Evolutionary conservation across 1,284 basidiomycete species (phyloP).

Genomic region (Boletellus dicymbophilus): DNA sequence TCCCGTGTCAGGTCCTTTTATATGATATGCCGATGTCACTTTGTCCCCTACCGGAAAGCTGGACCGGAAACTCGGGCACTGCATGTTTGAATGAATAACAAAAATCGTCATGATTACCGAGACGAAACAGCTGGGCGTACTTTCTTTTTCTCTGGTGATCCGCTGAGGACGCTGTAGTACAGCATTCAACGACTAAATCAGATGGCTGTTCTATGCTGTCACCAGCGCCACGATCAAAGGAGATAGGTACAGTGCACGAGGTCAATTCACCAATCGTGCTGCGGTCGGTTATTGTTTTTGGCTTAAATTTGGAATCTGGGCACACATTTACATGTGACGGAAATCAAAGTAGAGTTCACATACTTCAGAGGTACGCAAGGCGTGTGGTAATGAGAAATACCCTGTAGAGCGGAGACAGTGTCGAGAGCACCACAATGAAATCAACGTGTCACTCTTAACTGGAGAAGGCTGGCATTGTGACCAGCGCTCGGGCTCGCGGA

Average conservation of each 20-base stretch:
- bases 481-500: constrained; percentile 9
- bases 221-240: constrained; percentile 21
- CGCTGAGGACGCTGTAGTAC: constrained; percentile 4
- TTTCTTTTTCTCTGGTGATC: constrained; percentile 11
- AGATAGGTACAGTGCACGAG: background rate
- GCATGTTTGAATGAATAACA: constrained; percentile 14
- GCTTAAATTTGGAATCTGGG: background rate
- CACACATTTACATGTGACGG: too few species aligned
- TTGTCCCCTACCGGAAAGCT: background rate
- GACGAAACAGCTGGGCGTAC: constrained; percentile 6
- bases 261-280: background rate
- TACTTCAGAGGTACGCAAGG: background rate
- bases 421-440: background rate
- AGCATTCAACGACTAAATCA: background rate
- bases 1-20: background rate
- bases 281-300: background rate
- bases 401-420: background rate
- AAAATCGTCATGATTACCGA: background rate
- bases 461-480: background rate
- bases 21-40: too few species aligned
- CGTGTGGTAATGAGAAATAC: background rate
- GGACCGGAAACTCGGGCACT: constrained; percentile 1
- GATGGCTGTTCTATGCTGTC: constrained; percentile 8
- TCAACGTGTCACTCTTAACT: background rate
- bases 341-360: too few species aligned